Conservation (phyloP, 768 basidiomycete species). For the Trichaptum fuscoviolaceum region DNA sequence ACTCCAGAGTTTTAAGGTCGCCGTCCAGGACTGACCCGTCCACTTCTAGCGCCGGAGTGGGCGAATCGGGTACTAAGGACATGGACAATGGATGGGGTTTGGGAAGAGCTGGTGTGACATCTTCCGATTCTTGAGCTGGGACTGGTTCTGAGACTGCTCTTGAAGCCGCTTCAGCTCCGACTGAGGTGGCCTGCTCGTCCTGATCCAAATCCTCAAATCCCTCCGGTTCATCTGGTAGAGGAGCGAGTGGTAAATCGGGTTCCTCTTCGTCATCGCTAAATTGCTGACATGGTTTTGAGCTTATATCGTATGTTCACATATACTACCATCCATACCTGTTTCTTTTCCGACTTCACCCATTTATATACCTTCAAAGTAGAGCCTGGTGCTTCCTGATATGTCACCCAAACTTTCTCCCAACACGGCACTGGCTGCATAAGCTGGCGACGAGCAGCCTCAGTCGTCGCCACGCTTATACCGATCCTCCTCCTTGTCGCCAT, state of each 20-base stretch:
- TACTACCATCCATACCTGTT: slow-evolving; percentile 45
- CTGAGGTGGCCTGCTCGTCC: slow-evolving; percentile 46
- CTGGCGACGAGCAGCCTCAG: slow-evolving; percentile 76
- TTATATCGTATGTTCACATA: not conserved
- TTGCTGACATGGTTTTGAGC: slow-evolving; percentile 43
- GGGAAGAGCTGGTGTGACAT: slow-evolving; percentile 44
- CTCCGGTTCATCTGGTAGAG: slow-evolving; percentile 74
- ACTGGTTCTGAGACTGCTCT: slow-evolving; percentile 34
- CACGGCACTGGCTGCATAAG: slow-evolving; percentile 87
- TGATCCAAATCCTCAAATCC: slow-evolving; percentile 71
- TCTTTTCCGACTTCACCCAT: slow-evolving; percentile 78
- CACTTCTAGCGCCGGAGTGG: slow-evolving; percentile 28
- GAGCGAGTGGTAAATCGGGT: slow-evolving; percentile 73
- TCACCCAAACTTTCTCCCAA: slow-evolving; percentile 77
- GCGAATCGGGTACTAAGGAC: slow-evolving; percentile 42
- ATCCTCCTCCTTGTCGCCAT: slow-evolving; percentile 77
- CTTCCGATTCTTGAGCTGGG: slow-evolving; percentile 35
- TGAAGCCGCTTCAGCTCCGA: slow-evolving; percentile 33
- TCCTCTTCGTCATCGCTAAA: slow-evolving; percentile 85
- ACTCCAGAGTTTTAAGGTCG: slow-evolving; percentile 52
- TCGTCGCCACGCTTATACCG: slow-evolving; percentile 60
- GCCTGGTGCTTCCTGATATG: slow-evolving; percentile 49
- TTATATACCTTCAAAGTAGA: slow-evolving; percentile 63
- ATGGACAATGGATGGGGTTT: slow-evolving; percentile 60
- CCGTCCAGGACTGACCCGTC: slow-evolving; percentile 42